phyloP scores from a whole-genome alignment of 495 filamentous ascomycete genomes.

The Entonaema liquescens region DNA sequence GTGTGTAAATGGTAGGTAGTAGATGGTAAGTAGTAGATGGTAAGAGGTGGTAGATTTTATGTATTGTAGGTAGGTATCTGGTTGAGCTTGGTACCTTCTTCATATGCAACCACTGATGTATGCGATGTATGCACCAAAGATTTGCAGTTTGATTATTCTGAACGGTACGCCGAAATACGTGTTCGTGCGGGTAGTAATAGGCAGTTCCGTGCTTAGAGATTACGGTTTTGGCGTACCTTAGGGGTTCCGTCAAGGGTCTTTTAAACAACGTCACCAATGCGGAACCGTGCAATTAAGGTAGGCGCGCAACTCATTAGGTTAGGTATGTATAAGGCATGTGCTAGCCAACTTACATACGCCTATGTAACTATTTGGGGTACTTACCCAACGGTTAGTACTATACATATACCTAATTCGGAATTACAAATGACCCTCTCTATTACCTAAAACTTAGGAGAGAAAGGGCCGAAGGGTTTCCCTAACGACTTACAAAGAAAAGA shows the following conservation, averaged over 20 bases:
- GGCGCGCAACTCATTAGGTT: neutral
- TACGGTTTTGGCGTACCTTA: slow-evolving; percentile 19
- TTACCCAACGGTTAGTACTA: slow-evolving; percentile 14
- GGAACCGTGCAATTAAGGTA: slow-evolving; percentile 22
- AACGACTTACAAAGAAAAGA: neutral
- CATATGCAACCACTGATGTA: neutral
- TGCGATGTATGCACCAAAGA: neutral
- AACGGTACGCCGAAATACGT: slow-evolving; percentile 22
- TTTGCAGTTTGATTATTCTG: slow-evolving; percentile 21
- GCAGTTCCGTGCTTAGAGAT: slow-evolving; percentile 18
- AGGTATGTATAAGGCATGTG: neutral
- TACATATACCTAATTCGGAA: neutral
- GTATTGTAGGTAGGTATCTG: slow-evolving; percentile 6
- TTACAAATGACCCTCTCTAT: neutral
- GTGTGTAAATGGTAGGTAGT: slow-evolving; percentile 4
- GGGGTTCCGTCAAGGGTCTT: slow-evolving; percentile 36
- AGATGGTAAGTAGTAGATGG: neutral
- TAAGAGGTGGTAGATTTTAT: too few relatives aligned
- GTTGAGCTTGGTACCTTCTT: slow-evolving; percentile 15
- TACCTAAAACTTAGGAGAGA: neutral
- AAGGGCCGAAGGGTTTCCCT: neutral
- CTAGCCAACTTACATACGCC: neutral
- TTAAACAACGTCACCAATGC: slow-evolving; percentile 35
- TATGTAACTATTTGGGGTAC: slow-evolving; percentile 18
- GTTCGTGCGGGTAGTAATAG: neutral